A percentile compares a stretch with the other conserved stretches of the same genome.
Conservation (phyloP, 495 filamentous ascomycete genomes). For the Jackrogersella minutella region DNA sequence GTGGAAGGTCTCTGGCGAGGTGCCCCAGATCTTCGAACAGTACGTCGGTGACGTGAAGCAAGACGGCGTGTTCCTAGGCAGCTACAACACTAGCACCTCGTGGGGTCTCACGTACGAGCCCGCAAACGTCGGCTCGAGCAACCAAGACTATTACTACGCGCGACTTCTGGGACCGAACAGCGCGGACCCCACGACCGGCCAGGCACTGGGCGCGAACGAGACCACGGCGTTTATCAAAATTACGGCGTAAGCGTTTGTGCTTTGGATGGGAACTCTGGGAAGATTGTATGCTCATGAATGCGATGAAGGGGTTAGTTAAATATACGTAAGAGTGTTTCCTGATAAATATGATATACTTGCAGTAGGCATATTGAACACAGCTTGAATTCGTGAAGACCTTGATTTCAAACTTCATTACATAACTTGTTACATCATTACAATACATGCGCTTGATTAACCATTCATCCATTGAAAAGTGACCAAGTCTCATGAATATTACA, state of each 20-base stretch:
- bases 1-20: constrained; percentile 38
- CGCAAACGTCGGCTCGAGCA: not conserved
- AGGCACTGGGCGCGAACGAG: constrained; percentile 26
- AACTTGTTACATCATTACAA: too few relatives aligned
- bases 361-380: too few relatives aligned
- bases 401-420: too few relatives aligned
- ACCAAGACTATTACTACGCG: constrained; percentile 36
- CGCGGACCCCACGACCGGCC: constrained; percentile 28
- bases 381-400: too few relatives aligned
- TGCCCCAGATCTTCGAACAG: constrained; percentile 43
- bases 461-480: too few relatives aligned
- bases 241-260: not conserved
- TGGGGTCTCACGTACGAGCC: constrained; percentile 31
- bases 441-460: too few relatives aligned
- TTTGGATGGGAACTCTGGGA: not conserved
- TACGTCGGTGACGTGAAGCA: constrained; percentile 44
- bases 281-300: not conserved
- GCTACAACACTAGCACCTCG: constrained; percentile 26
- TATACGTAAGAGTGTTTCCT: not conserved
- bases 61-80: constrained; percentile 42
- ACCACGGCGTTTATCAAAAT: constrained; percentile 37
- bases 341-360: too few relatives aligned
- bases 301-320: not conserved
- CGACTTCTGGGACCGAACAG: constrained; percentile 39
- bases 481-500: too few relatives aligned